Base-by-base conservation (phyloP, 345 rosid genomes). In the Citrus trifoliata region DNA sequence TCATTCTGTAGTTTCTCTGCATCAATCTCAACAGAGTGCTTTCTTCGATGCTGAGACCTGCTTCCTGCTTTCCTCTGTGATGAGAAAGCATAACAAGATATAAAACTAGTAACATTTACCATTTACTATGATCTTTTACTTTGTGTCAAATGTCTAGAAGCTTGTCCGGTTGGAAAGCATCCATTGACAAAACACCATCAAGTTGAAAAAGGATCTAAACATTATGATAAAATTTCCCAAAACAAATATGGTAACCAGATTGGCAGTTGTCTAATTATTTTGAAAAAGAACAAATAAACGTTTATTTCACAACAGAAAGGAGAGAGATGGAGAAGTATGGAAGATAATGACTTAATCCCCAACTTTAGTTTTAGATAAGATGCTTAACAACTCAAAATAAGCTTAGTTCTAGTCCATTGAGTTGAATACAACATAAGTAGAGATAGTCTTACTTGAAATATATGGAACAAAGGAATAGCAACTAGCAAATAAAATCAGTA, bases 1-100 rank as follows among this genome's bases (percentile, higher is more conserved):
- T 86, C 97, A 79, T 82, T 84, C 77, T 84, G 93, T 72, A 90
- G 79, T 71, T 86, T 86, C 35, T 86, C 88, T 59, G 78, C 48
- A 38, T 89, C 90, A 77, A 89, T 80, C 85, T 90, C 95, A 83
- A 90, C 80, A 7, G 92, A 83, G 48, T 82, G 86, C 82, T 92
- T 89, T 86, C 93, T 92, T 75, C 83, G 85, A 70, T 91, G 90
- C 65, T 78, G 87, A 82, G 75, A 85, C 88, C 88, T 94, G 81
- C 89, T 86, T 56, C 82, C 80, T 67, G 85, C 71, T 75, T 84
- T 76, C 83, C 82, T 85, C 98, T 94, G 83, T 51, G 59, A 46
- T 32, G 77, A 42, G 71, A 75, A 42, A 80, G 79, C 60, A 80
- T 59, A 76, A 75, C 48, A 68, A 67, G 38, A 74, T 48, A 74